Evolutionary conservation across 306 rosid species (phyloP), one percentile per base, ranked within the genome.

Genomic region (Inga laurina): DNA sequence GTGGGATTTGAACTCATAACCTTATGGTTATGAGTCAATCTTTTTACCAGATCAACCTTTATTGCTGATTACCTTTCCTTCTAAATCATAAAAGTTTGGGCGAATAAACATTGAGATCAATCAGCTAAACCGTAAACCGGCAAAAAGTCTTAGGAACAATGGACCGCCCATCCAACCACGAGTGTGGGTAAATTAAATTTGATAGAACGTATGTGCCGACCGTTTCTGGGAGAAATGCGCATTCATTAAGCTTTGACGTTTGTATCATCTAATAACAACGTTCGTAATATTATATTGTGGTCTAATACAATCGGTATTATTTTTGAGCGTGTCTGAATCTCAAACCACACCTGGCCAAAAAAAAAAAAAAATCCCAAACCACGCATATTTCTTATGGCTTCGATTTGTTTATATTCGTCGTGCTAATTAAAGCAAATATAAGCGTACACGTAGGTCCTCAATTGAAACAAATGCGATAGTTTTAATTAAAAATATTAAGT

Each of bases 21-120:
- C 34, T 32, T 32, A 32, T 32, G 34, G 3, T 32, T 32, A 32
- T 32, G 34, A 32, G 34, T 2, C 0, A 32, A 32, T 3, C 3
- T 32, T 0, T 35, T 35, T 35, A 35, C 39, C 0, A 35, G 34
- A 32, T 1, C 34, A 32, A 32, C 2, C 2, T 35, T 35, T 35
- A 35, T 4, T 35, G 41, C 5, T 48, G 52, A 16, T 73, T 83
- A 76, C 84, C 86, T 90, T 83, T 83, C 86, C 81, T 81, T 82
- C 86, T 48, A 83, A 86, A 82, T 75, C 43, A 39, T 39, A 39
- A 39, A 39, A 39, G 7, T 39, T 39, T 39, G 43, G 0, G 8
- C 8, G 8, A 39, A 39, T 39, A 5, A 39, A 5, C 8, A 39
- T 39, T 39, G 41, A 5, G 6, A 39, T 39, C 5, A 39, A 39